A percentile compares a stretch with the other conserved stretches of the same genome.
Evolutionary conservation across 2,329 filamentous ascomycete species (phyloP).

Genomic region (Curvularia sp.): DNA sequence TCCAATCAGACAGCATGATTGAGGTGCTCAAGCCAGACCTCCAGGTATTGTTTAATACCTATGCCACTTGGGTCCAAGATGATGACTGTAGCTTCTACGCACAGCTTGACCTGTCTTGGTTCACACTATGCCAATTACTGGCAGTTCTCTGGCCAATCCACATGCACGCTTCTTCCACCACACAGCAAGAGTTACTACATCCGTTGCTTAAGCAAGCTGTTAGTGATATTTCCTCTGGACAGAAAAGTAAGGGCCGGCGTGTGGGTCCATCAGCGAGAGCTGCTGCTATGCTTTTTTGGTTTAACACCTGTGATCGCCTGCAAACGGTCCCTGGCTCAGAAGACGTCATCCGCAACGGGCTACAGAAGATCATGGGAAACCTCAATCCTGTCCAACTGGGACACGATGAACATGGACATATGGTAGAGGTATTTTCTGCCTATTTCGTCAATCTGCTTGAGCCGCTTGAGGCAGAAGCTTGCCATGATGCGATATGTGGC

Average conservation of each 20-base stretch:
- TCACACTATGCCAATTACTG: conserved; percentile 38
- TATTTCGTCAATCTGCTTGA: conserved; percentile 37
- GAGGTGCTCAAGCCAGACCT: conserved; percentile 32
- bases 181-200: conserved; percentile 34
- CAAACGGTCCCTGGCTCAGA: conserved; percentile 32
- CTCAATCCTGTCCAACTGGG: conserved; percentile 27
- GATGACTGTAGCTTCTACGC: conserved; percentile 26
- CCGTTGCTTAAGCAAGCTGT: conserved; percentile 39
- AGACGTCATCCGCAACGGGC: conserved; percentile 26
- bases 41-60: conserved; percentile 30
- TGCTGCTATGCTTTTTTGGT: conserved; percentile 38
- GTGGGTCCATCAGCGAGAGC: conserved; percentile 29
- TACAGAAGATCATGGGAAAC: conserved; percentile 34
- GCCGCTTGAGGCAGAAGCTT: conserved; percentile 24
- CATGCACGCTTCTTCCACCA: conserved; percentile 33
- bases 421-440: conserved; percentile 38
- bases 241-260: conserved; percentile 14
- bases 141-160: conserved; percentile 41
- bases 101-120: conserved; percentile 35
- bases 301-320: conserved; percentile 36
- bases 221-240: conserved; percentile 27
- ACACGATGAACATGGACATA: conserved; percentile 21
- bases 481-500: conserved; percentile 25
- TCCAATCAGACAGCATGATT: conserved; percentile 35
- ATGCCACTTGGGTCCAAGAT: conserved; percentile 31